Conservation (phyloP, 192 early-diverging fungal genomes). For the Podila epicladia region DNA sequence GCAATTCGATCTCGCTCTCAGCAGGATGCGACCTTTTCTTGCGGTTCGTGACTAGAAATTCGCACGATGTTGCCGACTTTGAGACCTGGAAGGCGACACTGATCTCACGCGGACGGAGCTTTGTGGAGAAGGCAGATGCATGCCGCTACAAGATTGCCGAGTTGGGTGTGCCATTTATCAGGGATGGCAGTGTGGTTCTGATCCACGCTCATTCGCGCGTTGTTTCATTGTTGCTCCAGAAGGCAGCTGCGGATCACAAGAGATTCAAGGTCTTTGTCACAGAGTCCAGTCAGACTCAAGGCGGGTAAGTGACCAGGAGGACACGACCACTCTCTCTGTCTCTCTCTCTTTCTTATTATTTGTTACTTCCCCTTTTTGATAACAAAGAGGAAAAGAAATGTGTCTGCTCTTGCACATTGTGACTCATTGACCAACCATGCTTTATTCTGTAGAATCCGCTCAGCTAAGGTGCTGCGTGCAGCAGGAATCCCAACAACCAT, state of each 20-base stretch:
- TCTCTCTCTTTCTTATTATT: background rate
- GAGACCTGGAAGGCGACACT: conserved; percentile 76
- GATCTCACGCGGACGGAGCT: conserved; percentile 73
- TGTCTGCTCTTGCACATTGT: conserved; percentile 9
- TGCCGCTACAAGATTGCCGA: conserved; percentile 84
- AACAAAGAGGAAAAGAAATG: too few species aligned
- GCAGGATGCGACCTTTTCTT: conserved; percentile 91
- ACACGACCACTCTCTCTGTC: too few species aligned
- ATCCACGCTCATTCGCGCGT: conserved; percentile 97
- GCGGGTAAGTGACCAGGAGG: conserved; percentile 58
- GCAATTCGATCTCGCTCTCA: conserved; percentile 82
- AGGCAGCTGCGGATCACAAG: conserved; percentile 80
- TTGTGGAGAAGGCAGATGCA: conserved; percentile 76
- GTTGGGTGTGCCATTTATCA: conserved; percentile 81
- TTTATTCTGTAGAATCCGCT: conserved; percentile 57
- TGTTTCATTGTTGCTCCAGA: conserved; percentile 84
- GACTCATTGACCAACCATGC: conserved; percentile 21
- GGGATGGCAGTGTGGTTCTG: conserved; percentile 82
- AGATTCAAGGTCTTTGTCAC: conserved; percentile 95
- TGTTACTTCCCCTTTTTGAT: background rate
- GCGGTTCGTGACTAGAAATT: conserved; percentile 70
- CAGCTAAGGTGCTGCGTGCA: conserved; percentile 73
- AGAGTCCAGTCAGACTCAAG: conserved; percentile 82
- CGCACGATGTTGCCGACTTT: conserved; percentile 74
- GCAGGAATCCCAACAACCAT: conserved; percentile 85